Evolutionary conservation across 2,329 filamentous ascomycete genomes (phyloP).

Genomic region (Cryphonectria nitschkei): DNA sequence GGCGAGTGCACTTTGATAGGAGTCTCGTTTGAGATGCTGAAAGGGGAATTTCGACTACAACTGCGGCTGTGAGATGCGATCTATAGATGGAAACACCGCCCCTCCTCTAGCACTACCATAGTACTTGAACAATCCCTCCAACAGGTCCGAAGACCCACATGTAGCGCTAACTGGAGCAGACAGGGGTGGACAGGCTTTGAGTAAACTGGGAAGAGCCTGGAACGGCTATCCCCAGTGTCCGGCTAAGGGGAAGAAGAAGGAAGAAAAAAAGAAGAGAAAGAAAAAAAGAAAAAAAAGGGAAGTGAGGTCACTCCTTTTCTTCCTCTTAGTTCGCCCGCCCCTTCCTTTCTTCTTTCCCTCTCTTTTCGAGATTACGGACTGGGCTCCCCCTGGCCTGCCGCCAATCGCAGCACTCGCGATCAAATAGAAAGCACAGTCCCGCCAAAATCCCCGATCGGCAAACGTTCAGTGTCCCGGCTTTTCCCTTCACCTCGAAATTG

Average conservation of each 20-base stretch:
- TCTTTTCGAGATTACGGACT: not conserved
- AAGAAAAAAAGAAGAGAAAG: not conserved
- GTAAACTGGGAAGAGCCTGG: not conserved
- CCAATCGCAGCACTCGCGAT: not conserved
- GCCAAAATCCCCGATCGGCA: not conserved
- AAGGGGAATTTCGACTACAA: not conserved
- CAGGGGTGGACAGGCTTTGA: not conserved
- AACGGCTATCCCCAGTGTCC: not conserved
- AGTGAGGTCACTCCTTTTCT: not conserved
- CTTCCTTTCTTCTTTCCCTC: not conserved
- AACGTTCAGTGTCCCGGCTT: not conserved
- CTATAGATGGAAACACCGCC: constrained; percentile 11
- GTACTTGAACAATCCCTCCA: not conserved
- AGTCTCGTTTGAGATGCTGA: not conserved
- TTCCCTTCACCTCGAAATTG: not conserved
- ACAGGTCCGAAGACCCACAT: not conserved
- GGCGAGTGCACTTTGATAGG: not conserved
- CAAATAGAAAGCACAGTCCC: not conserved
- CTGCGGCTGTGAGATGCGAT: not conserved
- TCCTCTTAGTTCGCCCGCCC: not conserved
- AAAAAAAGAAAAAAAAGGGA: not conserved
- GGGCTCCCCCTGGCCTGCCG: not conserved
- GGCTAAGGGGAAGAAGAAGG: not conserved
- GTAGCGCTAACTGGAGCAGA: not conserved
- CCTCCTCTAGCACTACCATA: constrained; percentile 2